These are phyloP conservation scores for Scenedesmus sp. DNA, from an alignment of 163 green algal genomes.

Conservation along the genomic window DNA sequence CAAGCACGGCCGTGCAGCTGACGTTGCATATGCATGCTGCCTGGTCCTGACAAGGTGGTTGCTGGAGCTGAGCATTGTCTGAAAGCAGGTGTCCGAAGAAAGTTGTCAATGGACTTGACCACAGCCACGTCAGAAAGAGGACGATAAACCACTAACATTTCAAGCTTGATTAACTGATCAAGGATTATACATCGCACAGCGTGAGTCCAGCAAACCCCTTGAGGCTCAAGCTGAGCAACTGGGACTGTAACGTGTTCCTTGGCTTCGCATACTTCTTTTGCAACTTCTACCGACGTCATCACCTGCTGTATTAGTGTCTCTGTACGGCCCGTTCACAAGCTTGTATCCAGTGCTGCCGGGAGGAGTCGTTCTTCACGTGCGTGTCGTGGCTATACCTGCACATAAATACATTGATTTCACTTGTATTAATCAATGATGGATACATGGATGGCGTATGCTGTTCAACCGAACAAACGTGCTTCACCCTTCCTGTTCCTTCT, in stretches of 20 bases:
- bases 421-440: not conserved
- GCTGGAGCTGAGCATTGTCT: slow-evolving; percentile 4
- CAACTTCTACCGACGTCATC: not conserved
- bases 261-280: not conserved
- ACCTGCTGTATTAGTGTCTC: not conserved
- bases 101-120: not conserved
- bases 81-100: not conserved
- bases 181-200: not conserved
- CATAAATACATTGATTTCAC: not conserved
- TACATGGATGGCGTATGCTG: not conserved
- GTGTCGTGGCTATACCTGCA: not conserved
- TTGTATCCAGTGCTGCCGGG: not conserved
- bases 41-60: not conserved
- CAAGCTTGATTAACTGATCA: not conserved
- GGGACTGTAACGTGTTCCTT: not conserved
- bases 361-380: not conserved
- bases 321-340: not conserved
- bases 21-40: not conserved
- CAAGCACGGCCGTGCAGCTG: not conserved
- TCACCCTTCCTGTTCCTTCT: not conserved
- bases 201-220: not conserved
- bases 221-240: not conserved
- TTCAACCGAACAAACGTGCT: slow-evolving; percentile 5
- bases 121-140: not conserved
- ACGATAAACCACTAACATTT: no score